Base-by-base conservation (phyloP, 2,329 filamentous ascomycete species). In the Scedosporium minutisporum region DNA sequence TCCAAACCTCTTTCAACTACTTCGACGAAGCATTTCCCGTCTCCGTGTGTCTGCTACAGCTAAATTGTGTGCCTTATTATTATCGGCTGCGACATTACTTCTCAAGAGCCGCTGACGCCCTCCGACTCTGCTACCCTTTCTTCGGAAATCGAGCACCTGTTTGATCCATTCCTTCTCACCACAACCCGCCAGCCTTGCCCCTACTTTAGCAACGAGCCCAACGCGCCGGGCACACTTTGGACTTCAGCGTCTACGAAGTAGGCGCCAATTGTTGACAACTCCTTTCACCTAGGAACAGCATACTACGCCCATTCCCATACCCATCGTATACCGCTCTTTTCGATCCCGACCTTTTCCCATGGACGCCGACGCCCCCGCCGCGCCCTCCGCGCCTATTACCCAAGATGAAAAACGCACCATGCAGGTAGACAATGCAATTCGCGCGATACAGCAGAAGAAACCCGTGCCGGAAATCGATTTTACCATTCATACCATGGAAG, bases 401-500 rank as follows among this genome's bases (percentile, higher is more conserved):
- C 68, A 67, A 67, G 78, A 80, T 60, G 77, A 80, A 58, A 77
- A 76, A 71, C 81, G 80, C 74, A 82, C 75, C 70, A 74, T 77
- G 70, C 86, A 89, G 75, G 84, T 97, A 73, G 91, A 96, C 79
- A 93, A 91, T 85, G 89, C 91, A 69, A 88, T 93, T 72, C 91
- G 90, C 75, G 95, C 95, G 65, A 92, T 99, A 72, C 87, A 88
- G 75, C 87, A 97, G 71, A 97, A 97, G 88, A 93, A 90, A 81
- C 93, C 93, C 62, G 83, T 96, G 60, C 95, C 95, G 64, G 93
- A 97, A 82, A 97, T 99, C 72, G 95, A 99, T 80, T 99, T 99
- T 76, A 96, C 91, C 63, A 87, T 99, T 72, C 95, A 99, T 77
- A 95, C 90, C 66, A 97, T 97, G 93, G 95, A 99, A 76, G 95